phyloP scores from a whole-genome alignment of 805 yeast species.

The Metahyphopichia silvanorum region DNA sequence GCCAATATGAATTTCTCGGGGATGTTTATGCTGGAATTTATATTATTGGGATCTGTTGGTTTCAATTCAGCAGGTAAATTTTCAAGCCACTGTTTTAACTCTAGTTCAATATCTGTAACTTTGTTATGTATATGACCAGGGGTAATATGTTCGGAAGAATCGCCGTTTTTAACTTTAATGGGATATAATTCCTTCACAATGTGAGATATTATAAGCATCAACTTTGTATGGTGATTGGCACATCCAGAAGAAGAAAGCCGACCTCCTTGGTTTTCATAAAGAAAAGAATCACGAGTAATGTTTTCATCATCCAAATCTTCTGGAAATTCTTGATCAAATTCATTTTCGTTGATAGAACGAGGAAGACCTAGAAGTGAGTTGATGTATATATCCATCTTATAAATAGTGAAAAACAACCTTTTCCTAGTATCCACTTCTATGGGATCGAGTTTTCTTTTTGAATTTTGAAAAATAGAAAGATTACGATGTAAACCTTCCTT shows the following conservation, averaged over 20 bases:
- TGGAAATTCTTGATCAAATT: conserved; percentile 85
- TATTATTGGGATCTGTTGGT: conserved; percentile 60
- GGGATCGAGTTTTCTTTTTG: conserved; percentile 59
- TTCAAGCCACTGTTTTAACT: conserved; percentile 69
- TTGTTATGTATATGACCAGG: conserved; percentile 38
- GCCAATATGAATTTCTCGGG: conserved; percentile 67
- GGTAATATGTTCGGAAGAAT: conserved; percentile 9
- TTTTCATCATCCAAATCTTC: conserved; percentile 83
- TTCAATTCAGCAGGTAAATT: conserved; percentile 66
- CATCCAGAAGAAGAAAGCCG: conserved; percentile 69
- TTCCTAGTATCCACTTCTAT: conserved; percentile 81
- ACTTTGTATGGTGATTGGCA: conserved; percentile 80
- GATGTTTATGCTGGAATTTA: conserved; percentile 13
- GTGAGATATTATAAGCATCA: conserved; percentile 67
- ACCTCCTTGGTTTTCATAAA: conserved; percentile 44
- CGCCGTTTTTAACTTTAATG: conserved; percentile 42
- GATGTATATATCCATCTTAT: conserved; percentile 87
- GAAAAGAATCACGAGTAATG: conserved; percentile 63
- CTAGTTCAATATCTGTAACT: conserved; percentile 64
- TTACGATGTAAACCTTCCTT: conserved; percentile 82
- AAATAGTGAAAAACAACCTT: conserved; percentile 83
- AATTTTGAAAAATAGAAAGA: conserved; percentile 42
- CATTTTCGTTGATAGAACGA: conserved; percentile 68
- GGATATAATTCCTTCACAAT: conserved; percentile 77
- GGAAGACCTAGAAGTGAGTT: conserved; percentile 87